Evolutionary conservation across 306 rosid genomes (phyloP).

Genomic region (Luffa aegyptiaca): DNA sequence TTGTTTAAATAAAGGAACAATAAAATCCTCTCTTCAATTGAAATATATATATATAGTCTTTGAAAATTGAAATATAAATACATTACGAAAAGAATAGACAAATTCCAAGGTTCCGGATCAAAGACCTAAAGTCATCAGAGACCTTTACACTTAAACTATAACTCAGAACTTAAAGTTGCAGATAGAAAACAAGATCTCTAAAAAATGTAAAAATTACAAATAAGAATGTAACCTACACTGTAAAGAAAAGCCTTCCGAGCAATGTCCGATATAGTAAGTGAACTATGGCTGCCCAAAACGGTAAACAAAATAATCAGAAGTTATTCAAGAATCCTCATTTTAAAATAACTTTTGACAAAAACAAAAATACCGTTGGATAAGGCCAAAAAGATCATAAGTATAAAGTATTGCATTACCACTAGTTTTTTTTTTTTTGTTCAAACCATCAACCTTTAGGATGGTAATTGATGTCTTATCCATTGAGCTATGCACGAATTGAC

Average conservation of each 20-base stretch:
- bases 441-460: no score
- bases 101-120: not conserved
- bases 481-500: no score
- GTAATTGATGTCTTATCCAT: no score
- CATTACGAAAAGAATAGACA: not conserved
- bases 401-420: not conserved
- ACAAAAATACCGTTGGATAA: not conserved
- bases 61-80: no score
- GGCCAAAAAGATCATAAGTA: not conserved
- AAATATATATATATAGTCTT: not conserved
- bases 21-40: not conserved
- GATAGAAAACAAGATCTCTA: slow-evolving; percentile 1
- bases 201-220: not conserved
- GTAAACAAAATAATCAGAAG: slow-evolving; percentile 4
- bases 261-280: slow-evolving; percentile 79
- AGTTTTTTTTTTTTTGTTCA: no score
- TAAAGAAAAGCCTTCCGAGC: slow-evolving; percentile 98
- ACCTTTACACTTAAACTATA: not conserved
- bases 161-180: not conserved
- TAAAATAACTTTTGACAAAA: not conserved
- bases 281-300: slow-evolving; percentile 46
- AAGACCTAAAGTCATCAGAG: not conserved
- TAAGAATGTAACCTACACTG: slow-evolving; percentile 55
- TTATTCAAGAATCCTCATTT: not conserved
- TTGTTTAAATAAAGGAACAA: not conserved